Evolutionary conservation across 768 basidiomycete species (phyloP), one percentile per base, ranked within the genome.

Genomic region (Lentinula boryana): DNA sequence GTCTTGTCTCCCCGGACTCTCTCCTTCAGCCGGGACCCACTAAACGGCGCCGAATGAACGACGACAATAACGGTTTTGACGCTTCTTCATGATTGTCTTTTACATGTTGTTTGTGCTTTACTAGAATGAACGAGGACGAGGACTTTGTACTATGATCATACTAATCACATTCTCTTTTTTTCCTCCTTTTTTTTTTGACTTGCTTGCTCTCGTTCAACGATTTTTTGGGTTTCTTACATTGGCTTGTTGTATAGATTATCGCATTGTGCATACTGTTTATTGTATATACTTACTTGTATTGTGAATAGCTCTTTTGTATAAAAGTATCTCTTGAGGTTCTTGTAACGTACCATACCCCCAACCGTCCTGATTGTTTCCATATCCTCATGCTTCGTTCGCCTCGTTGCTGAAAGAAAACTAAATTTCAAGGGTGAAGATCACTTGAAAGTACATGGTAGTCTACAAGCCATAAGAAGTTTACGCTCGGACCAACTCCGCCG

Each of bases 1-100:
- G 91, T 40, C 85, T 92, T 48, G 80, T 78, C n/a, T 73, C 70
- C 33, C 66, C 67, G 13, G 55, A 56, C 27, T 16, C 46, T 12
- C 46, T 48, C 5, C 21, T 23, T 18, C 62, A 75, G 31, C 62
- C 75, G 18, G 70, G 72, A 40, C 55, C 55, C 1, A 69, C 74
- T 33, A 83, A 84, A 68, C 79, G 82, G 64, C 80, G 78, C 65
- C 82, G 84, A 66, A 72, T 80, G 62, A 77, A 81, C 58, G 68
- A 73, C 63, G 70, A 71, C 64, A 84, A 84, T 63, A 84, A 84
- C 63, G 81, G 80, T 60, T 72, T 75, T 66, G 76, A 80, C 61
- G 63, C 65, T 58, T 67, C 64, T 33, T 69, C 70, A 71, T 72
- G 66, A 69, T 61, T 65, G 18, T 23, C 21, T 23, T 21, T 23